A percentile compares a stretch with the other conserved stretches of the same genome.
Conservation (phyloP, 75 land plant species). For the Picea sitchensis region DNA sequence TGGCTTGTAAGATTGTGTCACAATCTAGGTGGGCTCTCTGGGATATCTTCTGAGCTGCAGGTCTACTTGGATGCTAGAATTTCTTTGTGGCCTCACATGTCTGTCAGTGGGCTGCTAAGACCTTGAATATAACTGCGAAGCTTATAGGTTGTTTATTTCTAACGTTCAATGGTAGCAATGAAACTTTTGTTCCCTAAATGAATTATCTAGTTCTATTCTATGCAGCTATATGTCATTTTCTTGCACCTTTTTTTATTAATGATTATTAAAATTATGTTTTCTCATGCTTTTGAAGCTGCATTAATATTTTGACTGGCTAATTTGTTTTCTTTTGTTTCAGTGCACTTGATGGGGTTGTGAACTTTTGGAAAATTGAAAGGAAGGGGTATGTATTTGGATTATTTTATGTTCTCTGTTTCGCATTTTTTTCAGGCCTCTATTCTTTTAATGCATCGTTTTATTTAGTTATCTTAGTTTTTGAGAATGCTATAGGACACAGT, state of each 20-base stretch:
- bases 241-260: too few relatives aligned
- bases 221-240: too few relatives aligned
- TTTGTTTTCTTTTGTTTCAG: conserved; percentile 10
- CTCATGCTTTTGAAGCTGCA: not conserved
- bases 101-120: too few relatives aligned
- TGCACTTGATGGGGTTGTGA: conserved; percentile 16
- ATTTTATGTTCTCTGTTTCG: not conserved
- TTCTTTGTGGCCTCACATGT: too few relatives aligned
- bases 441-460: not conserved
- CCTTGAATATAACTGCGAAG: too few relatives aligned
- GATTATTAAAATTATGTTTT: too few relatives aligned
- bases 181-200: not conserved
- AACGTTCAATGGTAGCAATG: not conserved
- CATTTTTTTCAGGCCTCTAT: not conserved
- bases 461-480: not conserved
- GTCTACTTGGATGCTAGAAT: too few relatives aligned
- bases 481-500: not conserved
- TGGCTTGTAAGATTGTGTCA: too few relatives aligned
- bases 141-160: not conserved
- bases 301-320: not conserved
- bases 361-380: conserved; percentile 16
- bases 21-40: too few relatives aligned
- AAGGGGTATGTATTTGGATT: conserved; percentile 9
- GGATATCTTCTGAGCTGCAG: too few relatives aligned
- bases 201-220: not conserved